These are phyloP conservation scores for Combretum micranthum DNA, from an alignment of 345 rosid species.

Conservation along the genomic window DNA sequence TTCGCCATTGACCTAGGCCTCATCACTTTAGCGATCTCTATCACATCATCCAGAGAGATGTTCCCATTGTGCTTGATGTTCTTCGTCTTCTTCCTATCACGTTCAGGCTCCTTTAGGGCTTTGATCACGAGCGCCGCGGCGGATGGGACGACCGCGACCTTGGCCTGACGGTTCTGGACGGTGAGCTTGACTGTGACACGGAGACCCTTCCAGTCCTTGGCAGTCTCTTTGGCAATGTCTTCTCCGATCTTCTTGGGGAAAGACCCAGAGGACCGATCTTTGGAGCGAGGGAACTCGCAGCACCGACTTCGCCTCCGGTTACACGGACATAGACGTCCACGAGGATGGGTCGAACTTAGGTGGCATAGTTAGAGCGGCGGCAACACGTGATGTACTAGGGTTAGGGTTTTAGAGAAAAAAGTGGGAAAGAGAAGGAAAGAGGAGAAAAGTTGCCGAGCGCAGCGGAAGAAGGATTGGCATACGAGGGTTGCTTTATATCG, in stretches of 20 bases:
- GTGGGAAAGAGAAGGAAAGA: not conserved
- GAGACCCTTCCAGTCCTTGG: constrained; percentile 64
- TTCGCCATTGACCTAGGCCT: constrained; percentile 63
- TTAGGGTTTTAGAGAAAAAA: not conserved
- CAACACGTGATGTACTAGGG: not conserved
- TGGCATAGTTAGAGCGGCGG: constrained; percentile 24
- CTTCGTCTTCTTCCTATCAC: constrained; percentile 73
- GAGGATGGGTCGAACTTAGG: constrained; percentile 45
- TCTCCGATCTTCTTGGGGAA: constrained; percentile 85
- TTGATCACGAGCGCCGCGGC: constrained; percentile 76
- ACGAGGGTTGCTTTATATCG: not conserved
- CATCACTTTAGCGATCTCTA: constrained; percentile 73
- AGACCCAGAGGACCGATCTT: constrained; percentile 80
- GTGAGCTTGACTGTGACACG: constrained; percentile 77
- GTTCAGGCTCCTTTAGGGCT: constrained; percentile 73
- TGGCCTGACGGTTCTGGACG: constrained; percentile 82
- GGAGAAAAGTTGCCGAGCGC: not conserved
- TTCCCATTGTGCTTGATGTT: constrained; percentile 63
- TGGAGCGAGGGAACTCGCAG: constrained; percentile 58
- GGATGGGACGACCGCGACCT: constrained; percentile 71
- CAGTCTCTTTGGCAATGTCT: constrained; percentile 55
- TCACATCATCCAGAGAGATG: constrained; percentile 60
- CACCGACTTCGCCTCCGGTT: constrained; percentile 57
- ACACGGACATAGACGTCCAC: constrained; percentile 51
- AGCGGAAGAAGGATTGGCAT: not conserved